A percentile compares a stretch with the other conserved stretches of the same genome.
phyloP scores from a whole-genome alignment of 495 filamentous ascomycete species.

The Chlorociboria aeruginascens region DNA sequence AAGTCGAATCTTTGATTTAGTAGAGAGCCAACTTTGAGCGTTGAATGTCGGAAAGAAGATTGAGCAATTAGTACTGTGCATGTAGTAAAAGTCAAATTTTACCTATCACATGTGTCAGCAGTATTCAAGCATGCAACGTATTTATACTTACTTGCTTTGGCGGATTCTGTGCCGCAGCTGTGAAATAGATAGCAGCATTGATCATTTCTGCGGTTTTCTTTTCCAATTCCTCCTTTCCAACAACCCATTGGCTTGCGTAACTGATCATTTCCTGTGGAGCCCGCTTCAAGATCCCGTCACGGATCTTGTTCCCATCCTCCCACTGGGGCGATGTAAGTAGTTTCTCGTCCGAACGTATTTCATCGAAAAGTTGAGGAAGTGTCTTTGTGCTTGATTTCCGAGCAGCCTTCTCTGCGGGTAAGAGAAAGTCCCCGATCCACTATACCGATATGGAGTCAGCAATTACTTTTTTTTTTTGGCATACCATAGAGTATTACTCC shows the following conservation, averaged over 20 bases:
- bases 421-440: conserved; percentile 38
- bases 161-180: conserved; percentile 47
- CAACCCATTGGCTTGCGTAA: conserved; percentile 45
- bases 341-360: conserved; percentile 41
- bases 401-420: conserved; percentile 40
- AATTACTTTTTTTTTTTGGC: too few species aligned
- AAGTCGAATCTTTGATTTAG: conserved; percentile 42
- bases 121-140: too few species aligned
- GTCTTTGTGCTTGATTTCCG: conserved; percentile 26
- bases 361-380: conserved; percentile 46
- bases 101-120: conserved; percentile 17
- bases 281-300: conserved; percentile 50
- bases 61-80: conserved; percentile 52
- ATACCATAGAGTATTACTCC: too few species aligned
- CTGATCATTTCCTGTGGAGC: conserved; percentile 51
- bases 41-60: conserved; percentile 51
- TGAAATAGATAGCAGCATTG: conserved; percentile 51
- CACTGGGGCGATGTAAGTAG: conserved; percentile 36
- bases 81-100: conserved; percentile 75
- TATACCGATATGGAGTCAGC: too few species aligned
- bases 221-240: conserved; percentile 50
- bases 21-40: conserved; percentile 23
- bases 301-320: conserved; percentile 48
- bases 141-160: conserved; percentile 11
- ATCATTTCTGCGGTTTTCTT: conserved; percentile 67